These are phyloP conservation scores for Coelastrella sp. DNA, from an alignment of 139 green algal species.

Conservation along the genomic window DNA sequence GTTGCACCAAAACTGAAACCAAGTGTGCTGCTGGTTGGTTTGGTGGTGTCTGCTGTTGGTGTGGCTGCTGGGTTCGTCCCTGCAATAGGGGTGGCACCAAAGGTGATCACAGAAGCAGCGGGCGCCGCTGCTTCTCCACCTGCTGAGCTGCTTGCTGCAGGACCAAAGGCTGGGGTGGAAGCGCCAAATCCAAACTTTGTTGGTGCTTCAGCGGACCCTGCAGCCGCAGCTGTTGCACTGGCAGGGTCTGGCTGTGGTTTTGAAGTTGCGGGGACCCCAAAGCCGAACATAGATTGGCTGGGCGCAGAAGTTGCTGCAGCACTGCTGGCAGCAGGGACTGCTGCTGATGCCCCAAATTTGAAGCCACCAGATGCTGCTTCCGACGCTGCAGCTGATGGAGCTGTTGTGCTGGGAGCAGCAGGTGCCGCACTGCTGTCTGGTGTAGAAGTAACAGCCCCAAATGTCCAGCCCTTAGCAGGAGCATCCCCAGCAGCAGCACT, in stretches of 20 bases:
- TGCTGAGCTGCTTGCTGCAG: not conserved
- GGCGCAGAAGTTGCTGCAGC: not conserved
- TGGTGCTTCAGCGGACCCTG: no score
- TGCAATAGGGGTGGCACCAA: not conserved
- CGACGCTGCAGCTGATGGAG: not conserved
- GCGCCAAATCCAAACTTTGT: no score
- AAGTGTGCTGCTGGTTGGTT: not conserved
- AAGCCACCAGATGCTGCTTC: constrained; percentile 20
- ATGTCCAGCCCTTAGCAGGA: not conserved
- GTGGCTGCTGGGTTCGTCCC: not conserved
- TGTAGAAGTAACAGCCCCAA: not conserved
- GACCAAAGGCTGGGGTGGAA: not conserved
- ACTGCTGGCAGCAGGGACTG: not conserved
- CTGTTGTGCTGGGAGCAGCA: not conserved
- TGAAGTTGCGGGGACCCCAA: not conserved
- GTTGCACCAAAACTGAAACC: not conserved
- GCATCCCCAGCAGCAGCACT: not conserved
- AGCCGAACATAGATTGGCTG: not conserved
- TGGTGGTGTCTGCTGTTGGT: not conserved
- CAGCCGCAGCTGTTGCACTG: not conserved
- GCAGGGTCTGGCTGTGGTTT: not conserved
- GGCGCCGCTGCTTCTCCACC: no score
- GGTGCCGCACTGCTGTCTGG: not conserved
- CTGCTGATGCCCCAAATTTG: not conserved
- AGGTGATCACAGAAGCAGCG: no score